Base-by-base conservation (phyloP, 2,329 filamentous ascomycete genomes). In the Fusarium sp. region DNA sequence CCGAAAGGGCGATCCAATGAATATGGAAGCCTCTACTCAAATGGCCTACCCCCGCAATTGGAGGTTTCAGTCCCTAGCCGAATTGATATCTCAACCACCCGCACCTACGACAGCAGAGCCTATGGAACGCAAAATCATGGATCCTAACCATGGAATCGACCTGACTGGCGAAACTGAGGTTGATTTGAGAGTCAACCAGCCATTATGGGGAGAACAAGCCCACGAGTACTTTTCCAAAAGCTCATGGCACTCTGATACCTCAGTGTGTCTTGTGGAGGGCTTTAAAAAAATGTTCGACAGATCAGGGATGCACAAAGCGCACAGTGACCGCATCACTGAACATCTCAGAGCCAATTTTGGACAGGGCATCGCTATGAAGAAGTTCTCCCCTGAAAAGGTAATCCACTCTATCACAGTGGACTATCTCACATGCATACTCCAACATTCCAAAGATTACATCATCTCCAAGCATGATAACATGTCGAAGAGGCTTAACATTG, bases 221-320 rank as follows among this genome's bases (percentile, higher is more conserved):
- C 14, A 39, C 3, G n/a, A 21, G n/a, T 6, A 40, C 15, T 11
- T 43, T 21, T 28, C 22, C 11, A 19, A 49, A 7, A 19, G 46
- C 3, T 19, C 38, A 13, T 15, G 17, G 1, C 31, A 59, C 24
- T 42, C 22, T 8, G 33, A 53, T 10, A 1, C 21, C 2, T 19
- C 13, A 1, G 26, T 31, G 5, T 26, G 13, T 2, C 24, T 51
- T 1, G 6, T 63, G 1, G 31, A 34, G 13, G 43, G 56, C 2
- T 55, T 61, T 24, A 63, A 63, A 38, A 28, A 15, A 10, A 15
- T 63, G 11, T 33, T 63, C 6, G 56, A 55, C 9, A 21, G 24
- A 6, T 44, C 26, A 1, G 3, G 10, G 2, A 19, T 10, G 5
- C 36, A 46, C 11, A 2, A 19, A 8, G 7, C 11, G 1, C 44